Evolutionary conservation across 257 asterid species (phyloP), one percentile per base, ranked within the genome.

Genomic region (Nicotiana undulata): DNA sequence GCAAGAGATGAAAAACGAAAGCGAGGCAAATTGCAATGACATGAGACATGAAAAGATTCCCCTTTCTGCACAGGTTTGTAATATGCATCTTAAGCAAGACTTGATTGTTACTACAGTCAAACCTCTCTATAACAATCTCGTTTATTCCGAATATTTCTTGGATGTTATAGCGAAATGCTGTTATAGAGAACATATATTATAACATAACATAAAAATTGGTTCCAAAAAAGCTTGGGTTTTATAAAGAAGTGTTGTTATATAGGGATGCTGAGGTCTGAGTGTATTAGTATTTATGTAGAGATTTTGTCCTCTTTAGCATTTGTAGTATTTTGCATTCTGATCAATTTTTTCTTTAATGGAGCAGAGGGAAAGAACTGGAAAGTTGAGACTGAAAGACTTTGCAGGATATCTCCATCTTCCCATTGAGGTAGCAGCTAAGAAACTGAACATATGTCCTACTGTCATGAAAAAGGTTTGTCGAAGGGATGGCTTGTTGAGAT

Each of bases 351-450:
- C 17, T n/a, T 55, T 20, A 81, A 82, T 86, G 80, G 84, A 76
- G 32, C 92, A 93, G 96, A 92, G 97, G 92, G 90, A 89, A 84
- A 93, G 94, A 87, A 80, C 92, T 2, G 89, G 85, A 1, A 87
- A 79, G 75, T 29, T 93, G 92, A 85, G 34, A 56, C 4, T 90
- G 82, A 84, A 79, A 20, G 97, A 92, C 79, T 81, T 93, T 81
- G 77, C 75, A 3, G 66, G 17, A 29, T 88, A 83, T 44, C 90
- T 90, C 79, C 89, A 92, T 83, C 92, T 93, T 63, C 88, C 92
- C 0, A 82, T 90, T 28, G 83, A 37, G 3, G 81, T 2, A 5
- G 95, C 92, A 1, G 84, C 93, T 3, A 80, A 81, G 85, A 77
- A 82, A 77, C 22, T 91, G 87, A 86, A 83, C 1, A 64, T 93